phyloP scores from a whole-genome alignment of 805 yeast species.

The Ogataea populi-albae region DNA sequence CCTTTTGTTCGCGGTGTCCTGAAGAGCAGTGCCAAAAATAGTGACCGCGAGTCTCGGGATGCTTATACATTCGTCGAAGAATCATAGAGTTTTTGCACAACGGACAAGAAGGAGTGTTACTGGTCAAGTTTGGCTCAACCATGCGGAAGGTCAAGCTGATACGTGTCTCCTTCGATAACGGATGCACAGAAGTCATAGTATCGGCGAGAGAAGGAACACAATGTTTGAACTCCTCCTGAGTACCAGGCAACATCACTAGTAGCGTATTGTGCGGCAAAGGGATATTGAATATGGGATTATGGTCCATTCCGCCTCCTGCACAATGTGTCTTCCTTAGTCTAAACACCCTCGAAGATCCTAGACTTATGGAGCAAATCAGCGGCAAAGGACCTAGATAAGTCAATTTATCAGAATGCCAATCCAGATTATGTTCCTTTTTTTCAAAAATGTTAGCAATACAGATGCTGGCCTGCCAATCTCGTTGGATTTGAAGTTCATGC shows the following conservation, averaged over 20 bases:
- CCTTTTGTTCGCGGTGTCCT: constrained; percentile 38
- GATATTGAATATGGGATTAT: constrained; percentile 42
- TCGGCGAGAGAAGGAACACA: constrained; percentile 48
- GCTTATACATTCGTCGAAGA: constrained; percentile 53
- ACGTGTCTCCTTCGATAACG: constrained; percentile 47
- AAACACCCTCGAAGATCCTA: constrained; percentile 71
- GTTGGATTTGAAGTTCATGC: constrained; percentile 38
- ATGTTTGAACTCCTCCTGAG: constrained; percentile 75
- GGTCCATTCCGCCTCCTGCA: constrained; percentile 13
- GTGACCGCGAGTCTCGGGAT: constrained; percentile 44
- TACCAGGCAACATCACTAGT: constrained; percentile 72
- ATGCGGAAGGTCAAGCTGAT: constrained; percentile 66
- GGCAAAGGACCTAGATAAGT: constrained; percentile 73
- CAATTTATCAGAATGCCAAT: constrained; percentile 75
- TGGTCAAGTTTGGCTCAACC: constrained; percentile 39
- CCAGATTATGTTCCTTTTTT: constrained; percentile 49
- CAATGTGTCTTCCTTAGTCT: constrained; percentile 46
- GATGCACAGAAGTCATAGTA: constrained; percentile 39
- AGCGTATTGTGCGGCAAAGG: constrained; percentile 71
- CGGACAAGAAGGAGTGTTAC: constrained; percentile 42
- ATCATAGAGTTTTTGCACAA: constrained; percentile 44
- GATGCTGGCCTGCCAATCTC: constrained; percentile 50
- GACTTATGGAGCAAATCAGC: constrained; percentile 59
- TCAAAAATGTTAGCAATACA: constrained; percentile 59
- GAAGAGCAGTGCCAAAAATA: constrained; percentile 68